Evolutionary conservation across 768 basidiomycete species (phyloP), one percentile per base, ranked within the genome.

Genomic region (Termitomyces sp.): DNA sequence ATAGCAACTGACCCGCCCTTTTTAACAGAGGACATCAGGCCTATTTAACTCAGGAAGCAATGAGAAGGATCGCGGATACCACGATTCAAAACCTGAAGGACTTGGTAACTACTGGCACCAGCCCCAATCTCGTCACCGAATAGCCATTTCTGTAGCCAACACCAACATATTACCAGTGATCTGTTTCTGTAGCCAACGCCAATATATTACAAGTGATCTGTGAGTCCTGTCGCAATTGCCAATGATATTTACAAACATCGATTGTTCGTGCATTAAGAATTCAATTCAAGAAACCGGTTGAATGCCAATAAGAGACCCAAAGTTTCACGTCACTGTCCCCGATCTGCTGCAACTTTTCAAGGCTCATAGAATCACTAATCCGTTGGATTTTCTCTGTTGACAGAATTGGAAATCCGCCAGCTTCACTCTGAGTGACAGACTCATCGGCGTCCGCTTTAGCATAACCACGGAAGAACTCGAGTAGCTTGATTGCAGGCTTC

Each of bases 21-120:
- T 11, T 10, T 0, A 12, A 33, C 50, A 77, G 76, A 28, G 76
- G 76, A 5, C 75, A 77, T 55, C 76, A 77, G 61, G 76, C 76
- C 35, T 77, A 73, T 58, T 55, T 77, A 30, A 77, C 76, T 0
- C 53, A 61, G 23, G 76, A 77, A 62, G 76, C 76, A 1, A 60
- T 77, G 3, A 61, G 63, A 35, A 75, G 68, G 46, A 77, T 76
- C 50, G 75, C 74, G 3, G 70, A 73, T 15, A 74, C 74, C 6
- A 77, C 75, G 7, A 59, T 75, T 15, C 60, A 66, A 50, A 77
- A 71, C 37, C 58, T 77, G 8, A 62, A 66, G 28, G 70, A 72
- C 19, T 52, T 76, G 7, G 66, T 71, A 45, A 58, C 58, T 15
- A 71, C 64, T 2, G 72, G 72, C 12, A 71, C 67, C 1, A 70